phyloP scores from a whole-genome alignment of 2,329 filamentous ascomycete species.

The Colletotrichum sp. region DNA sequence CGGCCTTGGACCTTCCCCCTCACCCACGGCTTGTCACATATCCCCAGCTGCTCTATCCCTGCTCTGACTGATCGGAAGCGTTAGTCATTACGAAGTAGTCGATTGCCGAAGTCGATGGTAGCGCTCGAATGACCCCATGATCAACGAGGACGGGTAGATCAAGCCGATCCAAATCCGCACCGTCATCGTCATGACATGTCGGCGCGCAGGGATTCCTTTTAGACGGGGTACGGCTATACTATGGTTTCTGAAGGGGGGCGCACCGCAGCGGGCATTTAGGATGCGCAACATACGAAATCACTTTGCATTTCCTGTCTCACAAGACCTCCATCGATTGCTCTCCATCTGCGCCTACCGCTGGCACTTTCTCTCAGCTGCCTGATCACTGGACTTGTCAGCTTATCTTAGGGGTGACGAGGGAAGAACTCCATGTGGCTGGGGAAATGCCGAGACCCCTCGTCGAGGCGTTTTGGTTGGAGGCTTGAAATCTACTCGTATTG shows the following conservation, averaged over 20 bases:
- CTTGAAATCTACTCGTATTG: not conserved
- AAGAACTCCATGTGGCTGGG: not conserved
- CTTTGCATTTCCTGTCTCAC: not conserved
- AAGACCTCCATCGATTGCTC: not conserved
- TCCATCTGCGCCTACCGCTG: not conserved
- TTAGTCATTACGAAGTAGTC: not conserved
- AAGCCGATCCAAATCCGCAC: not conserved
- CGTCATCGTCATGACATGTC: not conserved
- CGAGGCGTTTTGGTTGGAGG: not conserved
- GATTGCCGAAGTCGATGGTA: not conserved
- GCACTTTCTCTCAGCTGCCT: not conserved
- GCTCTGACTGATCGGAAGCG: not conserved
- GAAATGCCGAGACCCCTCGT: not conserved
- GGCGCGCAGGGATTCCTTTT: not conserved
- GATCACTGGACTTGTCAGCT: not conserved
- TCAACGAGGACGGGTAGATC: not conserved
- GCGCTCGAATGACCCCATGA: not conserved
- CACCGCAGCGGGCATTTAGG: slow-evolving; percentile 4
- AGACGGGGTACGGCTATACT: not conserved
- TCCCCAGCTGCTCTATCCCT: not conserved
- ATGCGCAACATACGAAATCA: not conserved
- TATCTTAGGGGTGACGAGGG: not conserved
- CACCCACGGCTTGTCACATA: not conserved
- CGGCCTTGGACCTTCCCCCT: not conserved
- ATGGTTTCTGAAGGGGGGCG: not conserved